Conservation (phyloP, 495 filamentous ascomycete species). For the Platismatia glauca region DNA sequence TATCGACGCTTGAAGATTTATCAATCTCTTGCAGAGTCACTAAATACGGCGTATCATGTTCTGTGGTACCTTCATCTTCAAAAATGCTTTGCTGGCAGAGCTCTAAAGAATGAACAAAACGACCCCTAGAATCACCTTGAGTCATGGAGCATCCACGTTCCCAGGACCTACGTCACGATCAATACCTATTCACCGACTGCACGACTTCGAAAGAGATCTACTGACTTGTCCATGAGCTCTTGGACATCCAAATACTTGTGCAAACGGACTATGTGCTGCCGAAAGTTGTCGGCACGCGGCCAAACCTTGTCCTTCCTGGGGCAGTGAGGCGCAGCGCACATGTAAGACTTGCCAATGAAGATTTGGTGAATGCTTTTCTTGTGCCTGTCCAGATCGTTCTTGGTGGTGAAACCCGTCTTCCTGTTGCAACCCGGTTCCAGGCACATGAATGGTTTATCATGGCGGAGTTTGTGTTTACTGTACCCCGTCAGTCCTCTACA, state of each 20-base stretch:
- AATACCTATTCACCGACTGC: conserved; percentile 14
- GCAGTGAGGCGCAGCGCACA: conserved; percentile 58
- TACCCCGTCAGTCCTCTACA: conserved; percentile 11
- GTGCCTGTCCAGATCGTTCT: conserved; percentile 71
- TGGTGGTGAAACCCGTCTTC: conserved; percentile 64
- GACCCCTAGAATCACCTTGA: conserved; percentile 2
- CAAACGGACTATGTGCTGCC: conserved; percentile 72
- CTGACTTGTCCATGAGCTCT: conserved; percentile 46
- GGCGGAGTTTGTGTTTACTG: conserved; percentile 77
- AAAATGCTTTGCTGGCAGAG: conserved; percentile 3
- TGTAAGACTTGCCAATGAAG: conserved; percentile 50
- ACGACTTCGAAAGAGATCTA: conserved; percentile 14
- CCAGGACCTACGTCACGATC: conserved; percentile 22
- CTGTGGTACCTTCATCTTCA: conserved; percentile 8
- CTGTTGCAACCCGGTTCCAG: conserved; percentile 49
- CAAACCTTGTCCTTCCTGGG: conserved; percentile 64
- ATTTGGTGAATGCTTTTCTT: conserved; percentile 58
- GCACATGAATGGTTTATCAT: conserved; percentile 67
- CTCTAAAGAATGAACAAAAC: conserved; percentile 7
- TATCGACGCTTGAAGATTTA: not conserved
- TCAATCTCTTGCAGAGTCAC: conserved; percentile 5
- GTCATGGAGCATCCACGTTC: conserved; percentile 12
- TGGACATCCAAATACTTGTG: conserved; percentile 52
- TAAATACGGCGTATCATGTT: conserved; percentile 4
- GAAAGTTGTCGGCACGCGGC: conserved; percentile 89